Percentiles rank a stretch among this genome's conserved stretches.
phyloP scores from a whole-genome alignment of 2,329 filamentous ascomycete species.

The Diaporthe citri region DNA sequence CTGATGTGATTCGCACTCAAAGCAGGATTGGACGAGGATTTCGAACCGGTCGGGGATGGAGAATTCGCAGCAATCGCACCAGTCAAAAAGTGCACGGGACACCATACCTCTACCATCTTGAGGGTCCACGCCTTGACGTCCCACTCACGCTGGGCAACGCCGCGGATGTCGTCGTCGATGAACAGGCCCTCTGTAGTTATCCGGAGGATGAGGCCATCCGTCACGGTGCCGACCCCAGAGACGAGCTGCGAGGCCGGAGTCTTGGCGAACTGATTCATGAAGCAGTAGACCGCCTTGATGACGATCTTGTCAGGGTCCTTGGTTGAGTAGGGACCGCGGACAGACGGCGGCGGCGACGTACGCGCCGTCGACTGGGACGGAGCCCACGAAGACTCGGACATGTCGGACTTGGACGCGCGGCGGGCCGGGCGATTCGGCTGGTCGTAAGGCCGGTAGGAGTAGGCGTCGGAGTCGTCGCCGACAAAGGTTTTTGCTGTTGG shows the following conservation, averaged over 20 bases:
- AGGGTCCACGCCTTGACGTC: slow-evolving; percentile 98
- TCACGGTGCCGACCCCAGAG: slow-evolving; percentile 85
- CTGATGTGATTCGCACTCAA: slow-evolving; percentile 51
- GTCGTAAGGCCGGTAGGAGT: slow-evolving; percentile 85
- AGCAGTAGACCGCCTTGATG: slow-evolving; percentile 91
- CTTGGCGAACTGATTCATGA: slow-evolving; percentile 88
- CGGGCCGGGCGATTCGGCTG: slow-evolving; percentile 70
- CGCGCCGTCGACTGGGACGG: slow-evolving; percentile 85
- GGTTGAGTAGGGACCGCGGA: slow-evolving; percentile 83
- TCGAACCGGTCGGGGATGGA: slow-evolving; percentile 50
- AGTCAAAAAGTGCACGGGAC: slow-evolving; percentile 72
- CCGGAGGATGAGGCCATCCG: slow-evolving; percentile 90
- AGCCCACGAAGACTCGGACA: slow-evolving; percentile 89
- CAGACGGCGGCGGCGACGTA: slow-evolving; percentile 85
- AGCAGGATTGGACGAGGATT: slow-evolving; percentile 48
- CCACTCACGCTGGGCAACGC: slow-evolving; percentile 96
- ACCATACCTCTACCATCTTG: slow-evolving; percentile 92
- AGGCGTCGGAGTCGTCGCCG: slow-evolving; percentile 73
- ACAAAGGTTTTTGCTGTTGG: slow-evolving; percentile 70
- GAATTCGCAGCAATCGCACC: slow-evolving; percentile 56
- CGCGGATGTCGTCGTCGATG: slow-evolving; percentile 94
- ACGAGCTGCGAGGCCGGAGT: slow-evolving; percentile 93
- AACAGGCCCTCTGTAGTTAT: slow-evolving; percentile 96
- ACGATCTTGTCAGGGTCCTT: slow-evolving; percentile 96
- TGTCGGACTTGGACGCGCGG: slow-evolving; percentile 76